phyloP scores from a whole-genome alignment of 1,284 basidiomycete genomes.

The Cryptococcus sp. region DNA sequence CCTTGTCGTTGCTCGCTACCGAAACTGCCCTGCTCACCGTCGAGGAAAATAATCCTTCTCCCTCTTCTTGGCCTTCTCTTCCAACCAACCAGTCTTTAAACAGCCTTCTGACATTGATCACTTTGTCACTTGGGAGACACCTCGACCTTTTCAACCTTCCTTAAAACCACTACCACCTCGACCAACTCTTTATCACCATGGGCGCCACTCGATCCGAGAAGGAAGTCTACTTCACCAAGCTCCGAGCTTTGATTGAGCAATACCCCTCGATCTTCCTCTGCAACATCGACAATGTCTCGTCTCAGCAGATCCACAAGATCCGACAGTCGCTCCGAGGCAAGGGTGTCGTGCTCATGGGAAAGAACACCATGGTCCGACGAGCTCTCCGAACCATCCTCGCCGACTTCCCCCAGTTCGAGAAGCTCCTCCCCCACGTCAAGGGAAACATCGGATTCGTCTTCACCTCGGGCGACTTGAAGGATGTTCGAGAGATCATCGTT shows the following conservation, averaged over 20 bases:
- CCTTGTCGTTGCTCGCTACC: neutral
- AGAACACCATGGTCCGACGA: conserved; percentile 99
- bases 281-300: conserved; percentile 99
- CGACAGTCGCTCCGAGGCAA: conserved; percentile 93
- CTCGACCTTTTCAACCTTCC: neutral
- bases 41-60: conserved; percentile 9
- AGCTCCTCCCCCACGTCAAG: conserved; percentile 88
- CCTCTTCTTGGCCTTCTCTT: conserved; percentile 11
- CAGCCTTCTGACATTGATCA: conserved; percentile 45
- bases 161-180: conserved; percentile 6
- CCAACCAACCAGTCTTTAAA: conserved; percentile 45
- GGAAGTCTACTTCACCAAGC: conserved; percentile 87
- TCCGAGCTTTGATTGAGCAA: conserved; percentile 86
- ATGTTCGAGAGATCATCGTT: conserved; percentile 83
- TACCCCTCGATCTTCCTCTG: conserved; percentile 97
- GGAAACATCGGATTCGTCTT: conserved; percentile 99
- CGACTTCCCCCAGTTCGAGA: conserved; percentile 92
- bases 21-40: neutral
- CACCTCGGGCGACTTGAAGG: conserved; percentile 88
- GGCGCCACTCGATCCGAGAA: conserved; percentile 87
- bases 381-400: conserved; percentile 84
- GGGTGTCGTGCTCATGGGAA: conserved; percentile 97
- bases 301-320: conserved; percentile 81
- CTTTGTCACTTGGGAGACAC: conserved; percentile 46
- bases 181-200: conserved; percentile 58